Base-by-base conservation (phyloP, 169 alveolate genomes). In the Cryptosporidium ubiquitum region DNA sequence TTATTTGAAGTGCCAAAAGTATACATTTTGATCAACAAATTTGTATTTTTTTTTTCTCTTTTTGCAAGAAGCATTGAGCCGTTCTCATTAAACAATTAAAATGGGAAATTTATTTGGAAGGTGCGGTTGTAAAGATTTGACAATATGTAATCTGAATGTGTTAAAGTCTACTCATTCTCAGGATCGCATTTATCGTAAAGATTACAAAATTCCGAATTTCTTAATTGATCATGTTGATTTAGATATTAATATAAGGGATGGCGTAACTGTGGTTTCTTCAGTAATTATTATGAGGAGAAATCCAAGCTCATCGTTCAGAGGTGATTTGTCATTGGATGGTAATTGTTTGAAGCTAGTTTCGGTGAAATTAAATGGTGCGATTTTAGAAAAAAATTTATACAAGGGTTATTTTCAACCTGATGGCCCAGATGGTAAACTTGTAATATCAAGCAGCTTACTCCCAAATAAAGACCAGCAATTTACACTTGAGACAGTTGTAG, bases 261-360 rank as follows among this genome's bases (percentile, higher is more conserved):
- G 93, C 37, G 86, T 86, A 64, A 96, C 98, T 0, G 68, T 64
- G 31, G 96, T 93, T 60, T 66, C 91, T 6, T 37, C 70, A 0
- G 47, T 33, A 20, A 20, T 51, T 3, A 31, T 51, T 0, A 26
- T 68, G 55, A 57, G 84, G n/a, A 74, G 93, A 91, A 93, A 92
- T 91, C 95, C 79, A 86, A 3, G 85, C 84, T 74, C 92, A 75
- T 33, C 94, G 91, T 47, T 91, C 94, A 33, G 74, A 39, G 20
- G 95, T 26, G 96, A 95, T 84, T 91, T 96, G 73, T 91, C 94
- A 12, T 91, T 96, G 57, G 95, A 95, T 85, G 98, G 97, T 23
- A 96, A 95, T 68, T 97, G 95, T 14, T 93, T 96, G 69, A 92
- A 85, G 55, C 93, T 95, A 64, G 92, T 91, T 68, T 86, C 91